Base-by-base conservation (phyloP, 2,329 filamentous ascomycete genomes). In the Ophiobolus disseminans region DNA sequence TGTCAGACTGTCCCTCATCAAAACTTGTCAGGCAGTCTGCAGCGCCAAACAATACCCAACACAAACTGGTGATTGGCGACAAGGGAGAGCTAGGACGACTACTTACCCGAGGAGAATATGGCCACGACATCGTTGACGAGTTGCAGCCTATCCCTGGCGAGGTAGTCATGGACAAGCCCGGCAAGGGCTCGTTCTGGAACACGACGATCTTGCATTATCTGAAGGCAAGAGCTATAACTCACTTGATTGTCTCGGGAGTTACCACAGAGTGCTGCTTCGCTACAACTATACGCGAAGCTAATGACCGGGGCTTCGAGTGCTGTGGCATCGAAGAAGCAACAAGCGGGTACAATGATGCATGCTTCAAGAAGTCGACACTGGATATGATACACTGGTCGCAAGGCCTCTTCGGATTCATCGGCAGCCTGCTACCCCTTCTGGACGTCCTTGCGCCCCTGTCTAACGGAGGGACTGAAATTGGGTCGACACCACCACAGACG, bases 281-380 rank as follows among this genome's bases (percentile, higher is more conserved):
- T 7, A 81, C 80, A 0, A 82, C 81, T 0, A 72, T 82, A 2
- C 72, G 82, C 28, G 83, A 85, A 65, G 80, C 80, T 23, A 82
- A 81, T 48, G 83, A 85, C 58, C 77, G 83, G n/a, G 83, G 83
- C 0, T 85, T 83, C 54, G 80, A 85, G 58, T 83, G 80, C 65
- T 85, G 82, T 45, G 72, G 72, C 3, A 67, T 77, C 26, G 64
- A 65, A 37, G 73, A 77, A 50, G 73, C 70, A 53, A 81, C 79
- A 0, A 75, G 74, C 37, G 79, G 79, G 1, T 81, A 81, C 46
- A 62, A 78, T 60, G 75, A 80, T 42, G 63, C 68, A 9, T 69
- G 73, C n/a, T 76, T 78, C 55, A 78, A 79, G 13, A 68, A 65
- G 16, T 74, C 73, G 4, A 76, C 78, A 4, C 60, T 82, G n/a